Percentiles rank a stretch among this genome's conserved stretches.
phyloP scores from a whole-genome alignment of 768 basidiomycete species.

The Leccinum aurantiacum region DNA sequence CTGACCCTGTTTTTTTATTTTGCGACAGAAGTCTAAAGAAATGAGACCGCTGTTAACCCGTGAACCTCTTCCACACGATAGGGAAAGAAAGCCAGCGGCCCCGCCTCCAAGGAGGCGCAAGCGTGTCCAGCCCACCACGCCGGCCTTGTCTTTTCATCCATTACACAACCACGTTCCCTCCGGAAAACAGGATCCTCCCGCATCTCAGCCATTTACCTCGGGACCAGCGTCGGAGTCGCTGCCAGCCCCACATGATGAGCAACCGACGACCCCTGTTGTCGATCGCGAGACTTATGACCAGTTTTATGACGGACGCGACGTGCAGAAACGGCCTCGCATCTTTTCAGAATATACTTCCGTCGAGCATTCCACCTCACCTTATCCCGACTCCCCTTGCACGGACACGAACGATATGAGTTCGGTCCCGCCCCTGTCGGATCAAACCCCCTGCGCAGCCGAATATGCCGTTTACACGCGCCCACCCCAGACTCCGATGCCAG shows the following conservation, averaged over 20 bases:
- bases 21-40: slow-evolving; percentile 23
- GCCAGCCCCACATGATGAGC: slow-evolving; percentile 13
- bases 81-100: slow-evolving; percentile 22
- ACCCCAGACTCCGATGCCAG: neutral
- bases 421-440: slow-evolving; percentile 22
- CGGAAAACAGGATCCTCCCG: slow-evolving; percentile 22
- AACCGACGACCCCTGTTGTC: slow-evolving; percentile 1
- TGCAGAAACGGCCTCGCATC: slow-evolving; percentile 20
- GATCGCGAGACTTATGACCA: slow-evolving; percentile 12
- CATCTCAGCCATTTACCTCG: slow-evolving; percentile 6
- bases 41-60: slow-evolving; percentile 20
- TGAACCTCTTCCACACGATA: slow-evolving; percentile 25
- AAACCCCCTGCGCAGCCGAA: slow-evolving; percentile 19
- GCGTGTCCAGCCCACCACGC: slow-evolving; percentile 18
- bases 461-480: slow-evolving; percentile 4
- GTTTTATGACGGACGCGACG: slow-evolving; percentile 12
- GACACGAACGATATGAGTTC: slow-evolving; percentile 17
- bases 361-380: slow-evolving; percentile 10
- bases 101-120: slow-evolving; percentile 27
- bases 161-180: slow-evolving; percentile 18
- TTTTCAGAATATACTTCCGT: slow-evolving; percentile 6
- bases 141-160: slow-evolving; percentile 24
- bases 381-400: slow-evolving; percentile 13
- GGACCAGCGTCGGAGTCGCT: slow-evolving; percentile 11
- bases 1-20: slow-evolving; percentile 8